phyloP scores from a whole-genome alignment of 2,329 filamentous ascomycete species.

The Cyphellophora attinorum region DNA sequence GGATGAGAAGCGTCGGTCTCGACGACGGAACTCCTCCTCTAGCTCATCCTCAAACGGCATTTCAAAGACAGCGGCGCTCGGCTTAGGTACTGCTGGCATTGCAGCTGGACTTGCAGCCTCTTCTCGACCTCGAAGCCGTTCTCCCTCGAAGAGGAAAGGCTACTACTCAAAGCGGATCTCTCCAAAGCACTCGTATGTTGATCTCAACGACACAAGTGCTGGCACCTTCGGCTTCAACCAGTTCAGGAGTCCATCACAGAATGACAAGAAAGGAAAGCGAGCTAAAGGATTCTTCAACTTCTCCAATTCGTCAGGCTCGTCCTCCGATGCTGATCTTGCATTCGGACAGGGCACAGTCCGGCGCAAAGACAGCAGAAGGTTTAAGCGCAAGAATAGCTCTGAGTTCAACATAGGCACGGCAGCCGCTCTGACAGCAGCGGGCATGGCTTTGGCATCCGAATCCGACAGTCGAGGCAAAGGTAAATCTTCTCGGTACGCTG shows the following conservation, averaged over 20 bases:
- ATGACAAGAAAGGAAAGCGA: slow-evolving; percentile 31
- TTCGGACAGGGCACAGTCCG: slow-evolving; percentile 50
- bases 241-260: slow-evolving; percentile 56
- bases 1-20: slow-evolving; percentile 3
- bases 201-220: slow-evolving; percentile 52
- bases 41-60: slow-evolving; percentile 4
- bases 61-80: slow-evolving; percentile 10
- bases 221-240: slow-evolving; percentile 47
- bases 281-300: slow-evolving; percentile 44
- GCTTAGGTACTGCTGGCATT: slow-evolving; percentile 26
- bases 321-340: slow-evolving; percentile 58
- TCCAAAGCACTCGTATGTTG: slow-evolving; percentile 53
- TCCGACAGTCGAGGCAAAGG: slow-evolving; percentile 15
- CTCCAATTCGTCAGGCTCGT: slow-evolving; percentile 57
- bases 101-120: slow-evolving; percentile 25
- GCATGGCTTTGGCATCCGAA: slow-evolving; percentile 35
- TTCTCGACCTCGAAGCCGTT: slow-evolving; percentile 20
- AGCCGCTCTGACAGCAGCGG: slow-evolving; percentile 37
- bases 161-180: slow-evolving; percentile 30
- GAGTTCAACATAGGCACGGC: slow-evolving; percentile 30
- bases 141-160: slow-evolving; percentile 22
- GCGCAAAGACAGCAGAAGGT: slow-evolving; percentile 19
- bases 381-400: slow-evolving; percentile 12
- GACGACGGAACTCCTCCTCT: slow-evolving; percentile 10
- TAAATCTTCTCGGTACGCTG: slow-evolving; percentile 8